phyloP scores from a whole-genome alignment of 306 rosid species.

The Lotus japonicus region DNA sequence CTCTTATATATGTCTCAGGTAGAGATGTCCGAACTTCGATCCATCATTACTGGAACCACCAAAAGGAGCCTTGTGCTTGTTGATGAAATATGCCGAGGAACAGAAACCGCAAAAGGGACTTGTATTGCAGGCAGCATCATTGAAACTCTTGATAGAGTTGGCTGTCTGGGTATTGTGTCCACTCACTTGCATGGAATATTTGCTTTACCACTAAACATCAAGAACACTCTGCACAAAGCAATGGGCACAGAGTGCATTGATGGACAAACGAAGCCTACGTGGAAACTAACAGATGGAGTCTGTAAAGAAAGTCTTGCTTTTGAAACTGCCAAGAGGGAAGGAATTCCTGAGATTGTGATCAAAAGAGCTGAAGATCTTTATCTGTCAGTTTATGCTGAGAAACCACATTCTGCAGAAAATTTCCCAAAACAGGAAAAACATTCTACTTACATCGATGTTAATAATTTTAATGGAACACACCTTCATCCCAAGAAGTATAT shows the following conservation, averaged over 20 bases:
- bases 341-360: conserved; percentile 64
- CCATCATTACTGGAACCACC: conserved; percentile 61
- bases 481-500: conserved; percentile 15
- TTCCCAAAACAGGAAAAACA: conserved; percentile 26
- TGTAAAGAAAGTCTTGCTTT: conserved; percentile 96
- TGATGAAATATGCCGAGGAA: conserved; percentile 97
- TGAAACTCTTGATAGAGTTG: conserved; percentile 71
- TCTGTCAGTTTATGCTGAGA: conserved; percentile 47
- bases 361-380: conserved; percentile 75
- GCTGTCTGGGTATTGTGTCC: conserved; percentile 88
- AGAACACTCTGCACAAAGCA: conserved; percentile 63
- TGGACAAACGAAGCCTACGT: conserved; percentile 77
- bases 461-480: conserved; percentile 26
- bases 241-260: conserved; percentile 64
- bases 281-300: conserved; percentile 73
- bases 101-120: conserved; percentile 95
- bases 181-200: conserved; percentile 94
- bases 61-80: conserved; percentile 84
- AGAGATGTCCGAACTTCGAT: conserved; percentile 92
- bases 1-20: conserved; percentile 47
- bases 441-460: too few species aligned
- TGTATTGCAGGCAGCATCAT: conserved; percentile 92
- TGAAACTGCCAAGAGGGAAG: conserved; percentile 90
- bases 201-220: conserved; percentile 58
- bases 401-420: conserved; percentile 22